Evolutionary conservation across 2,329 filamentous ascomycete genomes (phyloP).

Genomic region (Graphilbum fragrans): DNA sequence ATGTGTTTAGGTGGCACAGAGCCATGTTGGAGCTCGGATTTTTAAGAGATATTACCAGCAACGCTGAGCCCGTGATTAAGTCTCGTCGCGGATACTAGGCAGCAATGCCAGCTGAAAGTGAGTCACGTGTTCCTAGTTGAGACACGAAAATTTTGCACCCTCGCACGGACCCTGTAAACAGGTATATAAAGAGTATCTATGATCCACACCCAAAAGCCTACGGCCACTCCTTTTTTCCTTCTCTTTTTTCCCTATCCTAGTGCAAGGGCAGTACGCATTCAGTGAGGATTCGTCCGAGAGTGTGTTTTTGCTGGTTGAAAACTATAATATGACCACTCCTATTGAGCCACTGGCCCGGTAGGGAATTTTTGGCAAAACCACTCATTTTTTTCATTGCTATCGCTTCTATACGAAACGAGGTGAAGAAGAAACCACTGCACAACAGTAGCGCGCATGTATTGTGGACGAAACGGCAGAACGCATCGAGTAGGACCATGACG

Average conservation of each 20-base stretch:
- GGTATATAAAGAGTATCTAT: constrained; percentile 9
- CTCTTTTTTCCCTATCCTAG: constrained; percentile 42
- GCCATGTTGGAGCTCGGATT: no score
- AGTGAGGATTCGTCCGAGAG: constrained; percentile 80
- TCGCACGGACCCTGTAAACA: constrained; percentile 12
- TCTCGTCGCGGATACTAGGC: background rate
- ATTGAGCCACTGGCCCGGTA: constrained; percentile 53
- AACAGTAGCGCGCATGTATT: no score
- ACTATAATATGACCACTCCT: constrained; percentile 71
- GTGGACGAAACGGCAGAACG: no score
- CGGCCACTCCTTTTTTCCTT: constrained; percentile 13
- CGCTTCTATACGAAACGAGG: constrained; percentile 29
- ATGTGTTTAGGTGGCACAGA: no score
- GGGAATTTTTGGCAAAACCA: constrained; percentile 62
- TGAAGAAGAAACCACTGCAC: constrained; percentile 47
- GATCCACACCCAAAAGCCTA: constrained; percentile 1
- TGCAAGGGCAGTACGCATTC: constrained; percentile 67
- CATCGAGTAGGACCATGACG: no score
- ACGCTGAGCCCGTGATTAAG: no score
- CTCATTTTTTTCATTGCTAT: constrained; percentile 33
- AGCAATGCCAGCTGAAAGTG: no score
- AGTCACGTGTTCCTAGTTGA: background rate
- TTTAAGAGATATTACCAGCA: no score
- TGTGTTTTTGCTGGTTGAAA: constrained; percentile 86
- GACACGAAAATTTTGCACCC: constrained; percentile 5